Evolutionary conservation across 305 asterid species (phyloP).

Genomic region (Fraxinus latifolia): DNA sequence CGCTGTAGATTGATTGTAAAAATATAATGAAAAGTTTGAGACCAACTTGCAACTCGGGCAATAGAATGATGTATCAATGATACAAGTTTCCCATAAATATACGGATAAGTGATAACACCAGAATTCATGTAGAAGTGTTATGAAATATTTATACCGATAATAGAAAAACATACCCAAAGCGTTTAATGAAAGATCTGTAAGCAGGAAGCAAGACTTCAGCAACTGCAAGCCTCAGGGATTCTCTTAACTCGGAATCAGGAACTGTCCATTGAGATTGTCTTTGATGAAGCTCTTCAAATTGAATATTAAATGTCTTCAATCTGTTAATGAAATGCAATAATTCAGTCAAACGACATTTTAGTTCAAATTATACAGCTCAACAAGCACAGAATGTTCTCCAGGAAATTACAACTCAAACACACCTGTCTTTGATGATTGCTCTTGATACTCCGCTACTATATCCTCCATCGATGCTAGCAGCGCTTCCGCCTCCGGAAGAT

Average conservation of each 20-base stretch:
- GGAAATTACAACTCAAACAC: slow-evolving; percentile 21
- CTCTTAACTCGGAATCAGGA: slow-evolving; percentile 90
- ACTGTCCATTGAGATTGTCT: slow-evolving; percentile 98
- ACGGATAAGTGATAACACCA: not conserved
- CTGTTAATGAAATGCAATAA: slow-evolving; percentile 33
- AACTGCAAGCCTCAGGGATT: slow-evolving; percentile 91
- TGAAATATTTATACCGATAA: not conserved
- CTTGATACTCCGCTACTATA: slow-evolving; percentile 86
- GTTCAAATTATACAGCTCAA: slow-evolving; percentile 18
- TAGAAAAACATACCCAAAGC: slow-evolving; percentile 57
- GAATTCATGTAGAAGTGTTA: not conserved
- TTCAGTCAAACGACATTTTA: slow-evolving; percentile 10
- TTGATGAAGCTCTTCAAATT: slow-evolving; percentile 97
- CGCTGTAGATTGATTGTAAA: not conserved
- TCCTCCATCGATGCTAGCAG: slow-evolving; percentile 68
- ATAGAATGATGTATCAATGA: not conserved
- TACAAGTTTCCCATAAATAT: not conserved
- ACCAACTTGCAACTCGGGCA: not conserved
- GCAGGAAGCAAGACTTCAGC: slow-evolving; percentile 97
- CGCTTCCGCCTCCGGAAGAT: slow-evolving; percentile 80
- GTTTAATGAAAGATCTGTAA: slow-evolving; percentile 85
- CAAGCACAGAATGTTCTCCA: not conserved
- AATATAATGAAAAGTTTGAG: not conserved
- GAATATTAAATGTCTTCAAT: slow-evolving; percentile 79
- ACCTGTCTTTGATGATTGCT: slow-evolving; percentile 84